Evolutionary conservation across 441 rosid species (phyloP).

Genomic region (Gossypium davidsonii): DNA sequence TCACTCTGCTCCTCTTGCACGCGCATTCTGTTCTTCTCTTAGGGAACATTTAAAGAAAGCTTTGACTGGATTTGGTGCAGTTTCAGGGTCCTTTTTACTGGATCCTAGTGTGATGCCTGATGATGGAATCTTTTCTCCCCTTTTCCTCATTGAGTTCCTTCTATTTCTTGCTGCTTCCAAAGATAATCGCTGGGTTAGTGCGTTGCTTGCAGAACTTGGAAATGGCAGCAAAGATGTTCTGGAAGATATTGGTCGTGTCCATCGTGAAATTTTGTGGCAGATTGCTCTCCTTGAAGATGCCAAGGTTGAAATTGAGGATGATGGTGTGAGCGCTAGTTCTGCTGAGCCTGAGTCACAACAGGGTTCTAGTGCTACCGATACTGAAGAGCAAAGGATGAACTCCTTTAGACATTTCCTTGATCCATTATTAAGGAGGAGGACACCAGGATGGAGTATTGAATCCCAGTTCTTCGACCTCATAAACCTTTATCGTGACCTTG

Average conservation of each 20-base stretch:
- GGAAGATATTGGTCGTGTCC: conserved; percentile 75
- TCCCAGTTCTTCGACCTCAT: conserved; percentile 95
- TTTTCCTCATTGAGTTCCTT: conserved; percentile 91
- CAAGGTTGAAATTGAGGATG: conserved; percentile 56
- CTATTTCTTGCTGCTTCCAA: conserved; percentile 91
- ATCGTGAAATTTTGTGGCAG: conserved; percentile 92
- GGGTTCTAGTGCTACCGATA: conserved; percentile 41
- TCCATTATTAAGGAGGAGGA: conserved; percentile 86
- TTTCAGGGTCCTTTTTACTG: conserved; percentile 66
- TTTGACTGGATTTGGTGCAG: conserved; percentile 46
- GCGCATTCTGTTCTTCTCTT: conserved; percentile 80
- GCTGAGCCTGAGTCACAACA: conserved; percentile 47
- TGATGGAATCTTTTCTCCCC: conserved; percentile 65
- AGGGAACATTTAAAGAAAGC: conserved; percentile 74
- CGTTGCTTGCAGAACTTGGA: conserved; percentile 84
- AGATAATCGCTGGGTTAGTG: conserved; percentile 95
- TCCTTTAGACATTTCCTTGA: conserved; percentile 94
- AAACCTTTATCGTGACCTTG: conserved; percentile 87
- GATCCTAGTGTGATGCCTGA: conserved; percentile 56
- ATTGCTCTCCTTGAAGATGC: conserved; percentile 81
- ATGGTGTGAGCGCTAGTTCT: conserved; percentile 33
- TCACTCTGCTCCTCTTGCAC: conserved; percentile 88
- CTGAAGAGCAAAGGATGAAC: conserved; percentile 78
- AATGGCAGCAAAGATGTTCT: conserved; percentile 83
- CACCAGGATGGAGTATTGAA: conserved; percentile 82